phyloP scores from a whole-genome alignment of 345 rosid species.

The Lenwebbia sp. region DNA sequence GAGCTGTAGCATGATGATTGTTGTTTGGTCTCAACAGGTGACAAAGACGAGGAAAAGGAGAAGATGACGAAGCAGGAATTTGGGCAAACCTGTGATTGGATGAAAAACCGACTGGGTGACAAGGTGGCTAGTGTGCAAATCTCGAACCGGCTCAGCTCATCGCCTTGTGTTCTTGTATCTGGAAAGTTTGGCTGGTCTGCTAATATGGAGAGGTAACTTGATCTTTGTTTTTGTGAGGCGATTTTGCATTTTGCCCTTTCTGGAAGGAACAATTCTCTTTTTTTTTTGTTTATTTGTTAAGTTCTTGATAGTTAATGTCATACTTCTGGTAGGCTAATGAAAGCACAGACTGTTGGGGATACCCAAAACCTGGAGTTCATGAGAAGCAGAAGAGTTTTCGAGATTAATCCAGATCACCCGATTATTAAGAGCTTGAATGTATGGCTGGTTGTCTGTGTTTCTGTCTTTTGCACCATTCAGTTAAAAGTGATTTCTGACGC shows the following conservation, averaged over 20 bases:
- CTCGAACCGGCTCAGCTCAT: conserved; percentile 81
- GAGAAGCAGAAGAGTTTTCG: conserved; percentile 95
- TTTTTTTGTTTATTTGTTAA: neutral
- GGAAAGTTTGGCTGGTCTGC: conserved; percentile 99
- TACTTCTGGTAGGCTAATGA: conserved; percentile 62
- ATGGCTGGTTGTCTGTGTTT: neutral
- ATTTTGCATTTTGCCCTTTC: neutral
- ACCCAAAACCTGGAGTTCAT: conserved; percentile 76
- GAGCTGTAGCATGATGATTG: neutral
- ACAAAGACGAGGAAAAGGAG: conserved; percentile 81
- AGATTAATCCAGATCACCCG: conserved; percentile 87
- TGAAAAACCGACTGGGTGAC: conserved; percentile 76
- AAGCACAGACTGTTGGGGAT: conserved; percentile 82
- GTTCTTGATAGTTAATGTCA: neutral
- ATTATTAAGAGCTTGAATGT: conserved; percentile 68
- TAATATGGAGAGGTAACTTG: conserved; percentile 85
- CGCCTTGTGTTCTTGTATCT: conserved; percentile 93
- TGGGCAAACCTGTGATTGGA: conserved; percentile 94
- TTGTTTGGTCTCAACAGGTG: conserved; percentile 41
- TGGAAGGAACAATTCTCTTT: neutral
- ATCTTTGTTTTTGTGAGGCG: neutral
- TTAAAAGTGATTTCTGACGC: neutral
- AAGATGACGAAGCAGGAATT: conserved; percentile 70
- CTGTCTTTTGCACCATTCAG: neutral
- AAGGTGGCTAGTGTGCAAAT: conserved; percentile 89